Evolutionary conservation across 495 filamentous ascomycete species (phyloP), one percentile per base, ranked within the genome.

Genomic region (Penicillium canariense): DNA sequence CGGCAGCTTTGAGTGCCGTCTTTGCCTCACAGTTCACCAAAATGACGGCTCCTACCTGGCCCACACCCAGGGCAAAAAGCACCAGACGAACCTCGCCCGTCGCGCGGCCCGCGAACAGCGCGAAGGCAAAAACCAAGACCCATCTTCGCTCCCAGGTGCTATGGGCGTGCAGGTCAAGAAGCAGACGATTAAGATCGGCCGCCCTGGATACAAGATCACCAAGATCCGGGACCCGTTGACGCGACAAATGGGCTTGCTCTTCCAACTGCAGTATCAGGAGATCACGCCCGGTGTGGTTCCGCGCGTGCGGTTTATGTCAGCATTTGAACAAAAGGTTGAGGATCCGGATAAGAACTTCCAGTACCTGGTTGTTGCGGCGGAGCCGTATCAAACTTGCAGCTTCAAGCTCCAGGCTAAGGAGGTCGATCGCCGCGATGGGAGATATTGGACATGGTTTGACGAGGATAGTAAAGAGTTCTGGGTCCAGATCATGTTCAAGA

Each of bases 11-110:
- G 94, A 99, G 69, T 99, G 94, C 70, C 90, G 95, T 14, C 87
- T 99, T 35, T 99, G 94, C 63, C 78, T 99, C 27, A 99, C 94
- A 2, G 95, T 97, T n/a, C 94, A 99, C 80, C 94, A 99, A 65
- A 99, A 99, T 73, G 94, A 99, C 77, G 94, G 94, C 60, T 97
- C 93, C 49, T 99, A 99, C 76, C 91, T 99, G 62, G 92, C 94
- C 0, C 94, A 99, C 75, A 99, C 94, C 9, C 94, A 99, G 73
- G 94, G 94, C 44, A 90, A 93, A 61, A 99, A 99, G 79, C 94
- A 99, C 68, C 95, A 97, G 74, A 97, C 94, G 42, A 99, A 99
- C 72, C 87, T 99, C n/a, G 95, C 94, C 15, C 87, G 94, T 0
- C 88, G 94, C 59, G 95, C 95, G 6, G 95, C 94, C 9, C 84